Evolutionary conservation across 371 early-diverging fungal species (phyloP).

Genomic region (Zychaea mexicana): DNA sequence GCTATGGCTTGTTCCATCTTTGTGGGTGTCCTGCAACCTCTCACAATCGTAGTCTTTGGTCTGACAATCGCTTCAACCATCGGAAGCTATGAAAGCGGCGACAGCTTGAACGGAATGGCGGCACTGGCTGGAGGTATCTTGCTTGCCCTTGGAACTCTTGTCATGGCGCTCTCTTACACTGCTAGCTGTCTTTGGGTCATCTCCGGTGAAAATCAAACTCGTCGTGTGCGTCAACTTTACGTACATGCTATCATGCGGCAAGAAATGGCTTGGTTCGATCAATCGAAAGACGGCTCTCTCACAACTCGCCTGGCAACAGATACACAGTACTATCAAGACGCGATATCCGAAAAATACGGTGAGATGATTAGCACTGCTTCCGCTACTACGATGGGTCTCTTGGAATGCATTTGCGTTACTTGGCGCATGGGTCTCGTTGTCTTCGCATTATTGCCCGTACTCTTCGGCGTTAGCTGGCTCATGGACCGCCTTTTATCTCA

Average conservation of each 20-base stretch:
- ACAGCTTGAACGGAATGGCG: conserved; percentile 14
- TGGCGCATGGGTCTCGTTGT: conserved; percentile 85
- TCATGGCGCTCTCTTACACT: conserved; percentile 14
- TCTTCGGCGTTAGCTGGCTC: conserved; percentile 35
- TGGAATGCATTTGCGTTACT: conserved; percentile 53
- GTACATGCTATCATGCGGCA: conserved; percentile 76
- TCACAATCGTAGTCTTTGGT: conserved; percentile 27
- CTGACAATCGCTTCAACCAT: conserved; percentile 7
- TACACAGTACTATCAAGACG: conserved; percentile 75
- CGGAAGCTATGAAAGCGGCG: neutral
- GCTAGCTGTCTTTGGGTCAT: conserved; percentile 19
- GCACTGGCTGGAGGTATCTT: conserved; percentile 11
- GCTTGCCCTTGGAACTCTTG: conserved; percentile 16
- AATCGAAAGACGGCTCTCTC: conserved; percentile 57
- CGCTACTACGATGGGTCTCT: conserved; percentile 59
- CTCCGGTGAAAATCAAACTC: conserved; percentile 19
- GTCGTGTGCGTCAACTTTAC: conserved; percentile 59
- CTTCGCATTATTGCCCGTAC: conserved; percentile 56
- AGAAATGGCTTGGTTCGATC: conserved; percentile 89
- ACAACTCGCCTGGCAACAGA: conserved; percentile 71
- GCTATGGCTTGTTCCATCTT: conserved; percentile 22
- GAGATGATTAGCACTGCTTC: conserved; percentile 61
- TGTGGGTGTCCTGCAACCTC: conserved; percentile 26
- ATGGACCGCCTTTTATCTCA: conserved; percentile 65
- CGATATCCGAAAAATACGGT: conserved; percentile 82